Base-by-base conservation (phyloP, 257 asterid species). In the Solanum ossicruentum region DNA sequence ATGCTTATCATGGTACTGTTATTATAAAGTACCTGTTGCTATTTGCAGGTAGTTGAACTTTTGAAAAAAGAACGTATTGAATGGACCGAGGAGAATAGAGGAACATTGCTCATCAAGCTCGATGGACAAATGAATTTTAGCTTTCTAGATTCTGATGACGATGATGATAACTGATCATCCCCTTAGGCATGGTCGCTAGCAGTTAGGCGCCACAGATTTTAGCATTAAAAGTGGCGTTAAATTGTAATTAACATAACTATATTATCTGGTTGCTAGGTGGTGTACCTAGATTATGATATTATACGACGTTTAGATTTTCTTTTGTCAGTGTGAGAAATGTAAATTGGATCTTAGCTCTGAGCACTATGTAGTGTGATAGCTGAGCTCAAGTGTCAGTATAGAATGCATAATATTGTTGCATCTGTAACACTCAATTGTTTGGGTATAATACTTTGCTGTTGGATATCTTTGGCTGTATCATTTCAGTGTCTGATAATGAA, bases 31-130 rank as follows among this genome's bases (percentile, higher is more conserved):
- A 41, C n/a, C 13, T 85, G 26, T 69, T 77, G 80, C 56, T 86
- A 77, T 47, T 15, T 87, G 84, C 93, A 96, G 99, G 98, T 95
- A 20, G 80, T 88, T 78, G 51, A 85, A 80, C 95, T 96, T 85
- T 88, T 96, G 49, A 88, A 91, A 87, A 91, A 84, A 26, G 98
- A 95, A 90, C 95, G 95, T 49, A 91, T 96, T 23, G 23, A 84
- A 18, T 96, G 94, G 92, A 86, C 89, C 0, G 99, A 96, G 87
- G 98, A 93, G 91, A 96, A 96, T 84, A 89, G 91, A 41, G 98
- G 98, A 86, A 92, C 94, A 5, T 90, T 96, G 86, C 91, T 96
- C 47, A 88, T 96, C 87, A 91, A 84, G 89, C 97, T 96, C 49
- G 87, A 89, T 13, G 95, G 95, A 17, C 96, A 80, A 89, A 89